These are phyloP conservation scores for Daldinia vernicosa DNA, from an alignment of 495 filamentous ascomycete species.

Conservation along the genomic window DNA sequence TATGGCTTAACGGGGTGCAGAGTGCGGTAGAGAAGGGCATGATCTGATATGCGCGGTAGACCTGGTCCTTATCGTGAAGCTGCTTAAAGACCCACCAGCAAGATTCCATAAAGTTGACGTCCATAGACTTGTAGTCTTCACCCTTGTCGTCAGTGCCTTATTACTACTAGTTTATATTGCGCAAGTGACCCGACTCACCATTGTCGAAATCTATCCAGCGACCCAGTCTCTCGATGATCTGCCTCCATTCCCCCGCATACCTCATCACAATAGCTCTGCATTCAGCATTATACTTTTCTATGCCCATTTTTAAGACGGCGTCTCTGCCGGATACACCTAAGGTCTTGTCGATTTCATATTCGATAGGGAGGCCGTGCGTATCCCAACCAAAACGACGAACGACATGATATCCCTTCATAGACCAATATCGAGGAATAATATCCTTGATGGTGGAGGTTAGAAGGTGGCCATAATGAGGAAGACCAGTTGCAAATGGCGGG, in stretches of 20 bases:
- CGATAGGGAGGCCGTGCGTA: slow-evolving; percentile 94
- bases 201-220: slow-evolving; percentile 99
- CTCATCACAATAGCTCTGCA: slow-evolving; percentile 95
- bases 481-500: slow-evolving; percentile 68
- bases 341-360: slow-evolving; percentile 99
- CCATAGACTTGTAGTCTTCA: slow-evolving; percentile 73
- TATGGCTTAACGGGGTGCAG: slow-evolving; percentile 84
- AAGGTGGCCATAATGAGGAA: slow-evolving; percentile 96
- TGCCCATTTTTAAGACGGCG: slow-evolving; percentile 85
- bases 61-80: slow-evolving; percentile 79
- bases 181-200: slow-evolving; percentile 12
- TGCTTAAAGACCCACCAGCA: slow-evolving; percentile 93
- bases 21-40: slow-evolving; percentile 91
- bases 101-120: slow-evolving; percentile 85
- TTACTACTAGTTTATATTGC: neutral
- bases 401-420: slow-evolving; percentile 94
- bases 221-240: slow-evolving; percentile 88
- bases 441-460: slow-evolving; percentile 98
- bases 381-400: slow-evolving; percentile 79
- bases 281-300: slow-evolving; percentile 92
- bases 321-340: slow-evolving; percentile 87
- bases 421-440: slow-evolving; percentile 96
- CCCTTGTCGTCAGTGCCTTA: neutral
- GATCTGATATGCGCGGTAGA: slow-evolving; percentile 84
- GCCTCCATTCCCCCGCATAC: slow-evolving; percentile 87